These are phyloP conservation scores for Candida anutae DNA, from an alignment of 1,139 yeast genomes.

Conservation along the genomic window DNA sequence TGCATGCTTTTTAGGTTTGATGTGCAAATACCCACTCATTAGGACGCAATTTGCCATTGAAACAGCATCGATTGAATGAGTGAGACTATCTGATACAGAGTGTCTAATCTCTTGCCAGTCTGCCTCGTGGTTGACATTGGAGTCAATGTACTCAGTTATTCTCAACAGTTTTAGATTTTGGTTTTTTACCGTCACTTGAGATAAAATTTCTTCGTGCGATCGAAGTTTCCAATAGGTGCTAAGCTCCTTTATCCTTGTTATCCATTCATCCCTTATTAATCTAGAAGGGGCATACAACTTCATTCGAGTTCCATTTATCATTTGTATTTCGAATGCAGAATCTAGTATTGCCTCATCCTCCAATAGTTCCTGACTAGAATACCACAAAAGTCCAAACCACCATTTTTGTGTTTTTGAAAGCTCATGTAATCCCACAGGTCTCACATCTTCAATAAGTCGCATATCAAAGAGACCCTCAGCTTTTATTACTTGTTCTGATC, in stretches of 20 bases:
- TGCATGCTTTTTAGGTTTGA: slow-evolving; percentile 62
- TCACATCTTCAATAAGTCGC: slow-evolving; percentile 35
- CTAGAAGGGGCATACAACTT: slow-evolving; percentile 51
- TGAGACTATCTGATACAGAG: slow-evolving; percentile 45
- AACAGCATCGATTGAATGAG: slow-evolving; percentile 49
- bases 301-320: slow-evolving; percentile 41
- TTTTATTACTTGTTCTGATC: slow-evolving; percentile 45
- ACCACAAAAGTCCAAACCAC: slow-evolving; percentile 42
- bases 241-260: slow-evolving; percentile 36
- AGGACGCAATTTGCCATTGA: slow-evolving; percentile 56
- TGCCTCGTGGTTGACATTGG: slow-evolving; percentile 42
- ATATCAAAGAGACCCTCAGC: slow-evolving; percentile 61
- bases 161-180: slow-evolving; percentile 40
- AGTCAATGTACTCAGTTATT: slow-evolving; percentile 52
- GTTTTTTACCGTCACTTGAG: slow-evolving; percentile 30
- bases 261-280: slow-evolving; percentile 58
- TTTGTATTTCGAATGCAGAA: slow-evolving; percentile 45
- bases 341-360: slow-evolving; percentile 28
- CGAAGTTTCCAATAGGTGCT: slow-evolving; percentile 54
- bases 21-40: slow-evolving; percentile 56
- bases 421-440: slow-evolving; percentile 17
- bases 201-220: slow-evolving; percentile 31
- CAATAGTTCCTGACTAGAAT: slow-evolving; percentile 12
- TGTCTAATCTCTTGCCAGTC: slow-evolving; percentile 48
- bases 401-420: slow-evolving; percentile 24